Evolutionary conservation across 2,329 filamentous ascomycete species (phyloP), one percentile per base, ranked within the genome.

Genomic region (Ceratocystis diversiconidia): DNA sequence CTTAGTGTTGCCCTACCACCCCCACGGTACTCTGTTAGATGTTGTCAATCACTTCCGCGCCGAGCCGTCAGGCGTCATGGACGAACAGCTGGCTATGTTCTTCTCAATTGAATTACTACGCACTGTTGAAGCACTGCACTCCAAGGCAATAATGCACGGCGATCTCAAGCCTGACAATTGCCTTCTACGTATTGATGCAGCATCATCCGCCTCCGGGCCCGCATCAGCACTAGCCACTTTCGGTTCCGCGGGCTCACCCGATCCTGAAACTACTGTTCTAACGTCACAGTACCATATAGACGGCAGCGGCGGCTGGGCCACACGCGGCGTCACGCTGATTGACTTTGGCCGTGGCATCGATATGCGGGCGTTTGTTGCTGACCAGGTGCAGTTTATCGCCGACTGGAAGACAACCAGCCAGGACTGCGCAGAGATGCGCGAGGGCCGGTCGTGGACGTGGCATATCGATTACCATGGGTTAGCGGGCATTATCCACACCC

Each of bases 131-230:
- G 86, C 87, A 0, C 80, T 99, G 25, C 94, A 99, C 75, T 74
- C 83, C 2, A 87, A 87, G 70, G 82, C 85, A 2, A 80, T 99
- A 66, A 79, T 97, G 59, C 94, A 99, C 73, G 94, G 94, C 48
- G 94, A 99, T 72, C 80, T 99, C 70, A 99, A 99, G 76, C 85
- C 89, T 1, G 94, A 99, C 76, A 99, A 99, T 73, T 92, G 95
- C 70, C 84, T 99, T 1, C 83, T 97, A 3, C 89, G 94, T 4
- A 85, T 97, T 22, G 87, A 91, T 65, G 8, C 72, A 76, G 10
- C 70, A 69, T 17, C 71, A 71, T 77, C 77, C 3, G 36, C 36
- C 41, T 44, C 22, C 15, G 43, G 36, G 8, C 52, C 66, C 25
- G 36, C 63, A 25, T 22, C 60, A 3, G 5, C 44, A 5, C 36